Conservation (phyloP, 169 alveolate genomes). For the Plasmodium chabaudi region DNA sequence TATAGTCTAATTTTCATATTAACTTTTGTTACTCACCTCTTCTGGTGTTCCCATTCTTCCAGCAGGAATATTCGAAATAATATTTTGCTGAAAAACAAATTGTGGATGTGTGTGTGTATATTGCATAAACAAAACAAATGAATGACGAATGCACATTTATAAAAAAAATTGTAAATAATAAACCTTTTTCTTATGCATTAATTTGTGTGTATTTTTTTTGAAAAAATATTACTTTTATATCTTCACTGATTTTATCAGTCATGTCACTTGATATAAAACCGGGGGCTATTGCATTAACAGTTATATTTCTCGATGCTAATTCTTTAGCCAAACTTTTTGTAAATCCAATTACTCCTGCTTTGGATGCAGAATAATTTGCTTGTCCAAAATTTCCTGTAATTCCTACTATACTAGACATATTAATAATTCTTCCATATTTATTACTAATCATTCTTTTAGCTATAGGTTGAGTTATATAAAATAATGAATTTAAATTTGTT, state of each 20-base stretch:
- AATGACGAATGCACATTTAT: neutral
- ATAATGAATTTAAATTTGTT: conserved; percentile 87
- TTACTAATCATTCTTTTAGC: conserved; percentile 76
- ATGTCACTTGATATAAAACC: conserved; percentile 80
- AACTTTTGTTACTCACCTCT: conserved; percentile 59
- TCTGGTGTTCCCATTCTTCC: conserved; percentile 81
- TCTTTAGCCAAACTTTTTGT: conserved; percentile 92
- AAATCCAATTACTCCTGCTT: conserved; percentile 92
- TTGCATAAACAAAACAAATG: neutral
- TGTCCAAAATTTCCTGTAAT: conserved; percentile 92
- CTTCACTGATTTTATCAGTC: conserved; percentile 79
- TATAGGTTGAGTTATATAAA: conserved; percentile 77
- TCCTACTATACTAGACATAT: conserved; percentile 88
- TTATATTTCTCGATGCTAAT: conserved; percentile 89
- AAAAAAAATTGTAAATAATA: no score
- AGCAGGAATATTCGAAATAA: conserved; percentile 78
- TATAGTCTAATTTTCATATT: neutral
- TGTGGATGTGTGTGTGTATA: neutral
- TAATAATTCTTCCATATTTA: conserved; percentile 81
- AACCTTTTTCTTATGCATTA: no score
- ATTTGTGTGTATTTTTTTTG: no score
- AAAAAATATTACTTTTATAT: conserved; percentile 72
- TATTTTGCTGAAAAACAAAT: conserved; percentile 62
- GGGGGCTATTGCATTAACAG: conserved; percentile 92
- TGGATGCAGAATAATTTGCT: conserved; percentile 93